Percentiles rank a stretch among this genome's conserved stretches.
phyloP scores from a whole-genome alignment of 2,329 filamentous ascomycete species.

The Boeremia exigua region DNA sequence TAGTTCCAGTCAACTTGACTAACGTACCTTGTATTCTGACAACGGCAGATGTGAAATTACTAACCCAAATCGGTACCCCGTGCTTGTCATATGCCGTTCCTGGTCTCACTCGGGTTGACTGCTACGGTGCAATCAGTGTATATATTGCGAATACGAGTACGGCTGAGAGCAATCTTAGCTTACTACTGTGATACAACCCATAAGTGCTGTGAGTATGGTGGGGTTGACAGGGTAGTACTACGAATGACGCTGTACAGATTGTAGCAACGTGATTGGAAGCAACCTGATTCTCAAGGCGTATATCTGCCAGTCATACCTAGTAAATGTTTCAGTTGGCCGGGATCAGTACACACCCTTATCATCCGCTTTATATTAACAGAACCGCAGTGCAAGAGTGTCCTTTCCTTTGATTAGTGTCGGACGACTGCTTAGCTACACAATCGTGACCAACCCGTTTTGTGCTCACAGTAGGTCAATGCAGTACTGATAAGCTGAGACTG shows the following conservation, averaged over 20 bases:
- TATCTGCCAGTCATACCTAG: too few relatives aligned
- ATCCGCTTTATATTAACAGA: too few relatives aligned
- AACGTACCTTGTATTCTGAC: not conserved
- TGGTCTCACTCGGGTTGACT: not conserved
- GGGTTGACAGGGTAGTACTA: too few relatives aligned
- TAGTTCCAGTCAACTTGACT: not conserved
- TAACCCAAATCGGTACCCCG: not conserved
- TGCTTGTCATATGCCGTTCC: not conserved
- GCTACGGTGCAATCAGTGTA: not conserved
- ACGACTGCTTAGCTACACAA: not conserved
- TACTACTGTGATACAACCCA: not conserved
- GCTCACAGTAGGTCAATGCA: too few relatives aligned
- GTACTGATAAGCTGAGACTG: too few relatives aligned
- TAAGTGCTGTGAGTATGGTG: too few relatives aligned
- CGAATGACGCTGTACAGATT: too few relatives aligned
- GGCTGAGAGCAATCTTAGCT: not conserved
- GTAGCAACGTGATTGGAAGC: too few relatives aligned
- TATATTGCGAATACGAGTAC: not conserved
- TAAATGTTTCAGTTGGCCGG: too few relatives aligned
- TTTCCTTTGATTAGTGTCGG: not conserved
- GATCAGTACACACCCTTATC: too few relatives aligned
- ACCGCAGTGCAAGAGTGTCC: not conserved
- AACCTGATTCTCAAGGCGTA: too few relatives aligned
- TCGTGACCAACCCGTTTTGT: not conserved
- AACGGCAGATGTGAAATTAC: not conserved